A percentile compares a stretch with the other conserved stretches of the same genome.
phyloP scores from a whole-genome alignment of 129 eudicot species.

The Oenanthe sinensis region DNA sequence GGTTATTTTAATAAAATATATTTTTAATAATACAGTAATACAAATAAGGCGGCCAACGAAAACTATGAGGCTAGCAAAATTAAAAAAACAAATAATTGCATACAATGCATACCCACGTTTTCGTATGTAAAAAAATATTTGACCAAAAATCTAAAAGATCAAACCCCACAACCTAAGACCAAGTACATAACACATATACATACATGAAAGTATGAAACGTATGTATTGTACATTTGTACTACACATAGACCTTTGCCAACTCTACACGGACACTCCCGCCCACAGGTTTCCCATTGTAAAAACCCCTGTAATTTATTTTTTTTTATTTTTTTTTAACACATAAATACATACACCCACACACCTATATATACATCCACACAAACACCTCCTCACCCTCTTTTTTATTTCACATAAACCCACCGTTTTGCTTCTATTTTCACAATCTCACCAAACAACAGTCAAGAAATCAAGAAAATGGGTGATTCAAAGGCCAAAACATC shows the following conservation, averaged over 20 bases:
- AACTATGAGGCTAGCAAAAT: neutral
- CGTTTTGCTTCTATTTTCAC: neutral
- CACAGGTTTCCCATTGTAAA: neutral
- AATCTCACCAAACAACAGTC: neutral
- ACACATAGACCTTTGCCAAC: neutral
- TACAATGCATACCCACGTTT: neutral
- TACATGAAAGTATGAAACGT: too few relatives aligned
- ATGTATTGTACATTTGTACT: too few relatives aligned
- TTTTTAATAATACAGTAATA: too few relatives aligned
- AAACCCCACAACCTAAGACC: neutral
- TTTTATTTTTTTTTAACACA: too few relatives aligned
- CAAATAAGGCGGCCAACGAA: neutral
- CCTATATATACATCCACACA: neutral
- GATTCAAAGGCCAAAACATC: constrained; percentile 33
- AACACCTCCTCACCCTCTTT: neutral
- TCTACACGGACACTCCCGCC: constrained; percentile 8
- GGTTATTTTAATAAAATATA: too few relatives aligned
- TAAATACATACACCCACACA: neutral
- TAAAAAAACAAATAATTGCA: neutral
- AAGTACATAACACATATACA: neutral
- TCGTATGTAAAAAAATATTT: neutral
- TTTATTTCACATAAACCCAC: neutral
- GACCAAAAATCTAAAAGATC: neutral
- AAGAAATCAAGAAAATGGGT: constrained; percentile 16
- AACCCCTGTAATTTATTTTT: neutral